Evolutionary conservation across 164 flowering plant species (phyloP), one percentile per base, ranked within the genome.

Genomic region (Hamamelis virginiana): DNA sequence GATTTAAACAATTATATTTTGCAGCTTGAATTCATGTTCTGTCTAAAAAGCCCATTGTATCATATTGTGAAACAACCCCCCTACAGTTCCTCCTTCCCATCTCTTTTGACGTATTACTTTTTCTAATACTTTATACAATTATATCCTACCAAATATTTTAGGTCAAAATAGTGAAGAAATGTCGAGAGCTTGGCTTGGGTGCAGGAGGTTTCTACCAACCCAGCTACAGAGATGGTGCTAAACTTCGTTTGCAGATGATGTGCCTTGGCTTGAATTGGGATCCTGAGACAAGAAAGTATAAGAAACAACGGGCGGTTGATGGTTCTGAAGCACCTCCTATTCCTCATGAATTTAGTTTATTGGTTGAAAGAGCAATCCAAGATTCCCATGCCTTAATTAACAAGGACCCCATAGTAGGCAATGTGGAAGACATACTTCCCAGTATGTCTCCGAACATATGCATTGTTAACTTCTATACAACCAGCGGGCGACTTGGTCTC

Each of bases 251-350:
- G 70, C 80, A 80, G 50, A 87, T 90, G 96, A 87, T 92, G 95
- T 90, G 94, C 66, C 87, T 92, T 55, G 94, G 94, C 46, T 72
- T 76, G 57, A 64, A 84, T 59, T 91, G 95, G 95, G 89, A 88
- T 69, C 87, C 91, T 38, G 64, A 82, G 72, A 78, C 78, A 13
- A 79, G 75, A 52, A 56, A 23, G 50, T 92, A 90, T 71, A 69
- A 9, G n/a, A 51, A 74, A 1, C 15, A 0, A 13, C 80, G 84
- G 16, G 64, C 68, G 23, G 13, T 66, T 28, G 91, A 88, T 70
- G 80, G 75, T 56, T 74, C 82, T 51, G 44, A 68, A 63, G 79
- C 92, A 28, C 91, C 87, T n/a, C 19, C 23, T 12, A 83, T 87
- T 43, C 96, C 97, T 9, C 43, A 51, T 25, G 70, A 72, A 21